Evolutionary conservation across 2,329 filamentous ascomycete genomes (phyloP), one percentile per base, ranked within the genome.

Genomic region (Lasiodiplodia sp.): DNA sequence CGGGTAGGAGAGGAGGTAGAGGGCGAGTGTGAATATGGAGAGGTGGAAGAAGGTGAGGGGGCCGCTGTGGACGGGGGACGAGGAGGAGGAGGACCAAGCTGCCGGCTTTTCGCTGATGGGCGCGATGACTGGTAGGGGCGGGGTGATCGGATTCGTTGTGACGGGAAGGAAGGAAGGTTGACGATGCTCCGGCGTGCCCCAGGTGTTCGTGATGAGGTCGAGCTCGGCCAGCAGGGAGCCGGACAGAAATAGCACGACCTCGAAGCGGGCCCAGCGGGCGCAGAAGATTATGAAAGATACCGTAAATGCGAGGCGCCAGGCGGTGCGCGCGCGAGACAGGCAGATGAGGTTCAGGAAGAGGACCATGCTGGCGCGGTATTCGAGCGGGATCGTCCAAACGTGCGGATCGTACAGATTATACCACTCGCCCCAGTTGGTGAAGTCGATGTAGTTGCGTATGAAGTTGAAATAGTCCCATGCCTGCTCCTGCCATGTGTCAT

Each of bases 1-100:
- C 3, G 84, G 84, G 70, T 80, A 82, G 11, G 77, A 85, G 78
- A 81, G 83, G 7, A 90, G 78, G 72, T 87, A 90, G 16, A 90
- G 79, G 10, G 81, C 84, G 2, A 83, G 49, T 31, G 88, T 74
- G 71, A 85, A 85, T 56, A 86, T 34, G 68, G 68, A 21, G 8
- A 78, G 68, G 57, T 78, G 76, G 67, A 78, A 78, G 70, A 78
- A 78, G 40, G 78, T 75, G 57, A 78, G 68, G 60, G 78, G 76
- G 31, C 77, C 78, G 31, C 77, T 76, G 62, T 7, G 47, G 65
- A 8, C 31, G 23, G 12, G 16, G 18, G n/a, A 23, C 55, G 21
- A 68, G 67, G n/a, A 66, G 69, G 21, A 49, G 55, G 16, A 37
- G 8, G 49, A 52, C 23, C 38, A 56, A 21, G 44, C 11, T 6